Conservation (phyloP, 345 rosid species). For the Citrus reticulata region DNA sequence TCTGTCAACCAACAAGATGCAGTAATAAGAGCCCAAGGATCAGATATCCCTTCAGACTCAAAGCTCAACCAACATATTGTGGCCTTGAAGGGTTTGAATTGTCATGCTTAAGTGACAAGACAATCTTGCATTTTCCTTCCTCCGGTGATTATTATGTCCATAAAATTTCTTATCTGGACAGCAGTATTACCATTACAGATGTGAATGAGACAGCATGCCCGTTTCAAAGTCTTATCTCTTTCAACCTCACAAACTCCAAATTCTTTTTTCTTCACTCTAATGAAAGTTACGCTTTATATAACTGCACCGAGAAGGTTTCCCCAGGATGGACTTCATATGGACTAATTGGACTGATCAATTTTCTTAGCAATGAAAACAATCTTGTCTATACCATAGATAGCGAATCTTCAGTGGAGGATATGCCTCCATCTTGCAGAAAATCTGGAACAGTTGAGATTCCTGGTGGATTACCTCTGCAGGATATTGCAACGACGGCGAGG, state of each 20-base stretch:
- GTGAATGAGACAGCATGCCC: neutral
- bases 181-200: neutral
- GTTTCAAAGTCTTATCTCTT: neutral
- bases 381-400: neutral
- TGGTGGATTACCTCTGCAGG: too few species aligned
- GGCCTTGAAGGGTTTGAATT: slow-evolving; percentile 9
- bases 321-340: too few species aligned
- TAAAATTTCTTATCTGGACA: neutral
- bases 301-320: neutral
- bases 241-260: neutral
- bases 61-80: neutral
- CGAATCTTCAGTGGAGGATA: fast-evolving
- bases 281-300: neutral
- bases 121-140: neutral
- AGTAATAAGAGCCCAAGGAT: neutral
- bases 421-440: neutral
- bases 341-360: neutral
- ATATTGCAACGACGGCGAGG: too few species aligned
- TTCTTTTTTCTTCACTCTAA: neutral
- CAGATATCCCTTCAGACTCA: slow-evolving; percentile 13
- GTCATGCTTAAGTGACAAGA: neutral
- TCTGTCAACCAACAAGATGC: neutral
- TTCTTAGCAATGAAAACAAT: neutral
- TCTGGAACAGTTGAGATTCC: neutral
- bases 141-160: neutral